phyloP scores from a whole-genome alignment of 768 basidiomycete species.

The Psilocybe sp. region DNA sequence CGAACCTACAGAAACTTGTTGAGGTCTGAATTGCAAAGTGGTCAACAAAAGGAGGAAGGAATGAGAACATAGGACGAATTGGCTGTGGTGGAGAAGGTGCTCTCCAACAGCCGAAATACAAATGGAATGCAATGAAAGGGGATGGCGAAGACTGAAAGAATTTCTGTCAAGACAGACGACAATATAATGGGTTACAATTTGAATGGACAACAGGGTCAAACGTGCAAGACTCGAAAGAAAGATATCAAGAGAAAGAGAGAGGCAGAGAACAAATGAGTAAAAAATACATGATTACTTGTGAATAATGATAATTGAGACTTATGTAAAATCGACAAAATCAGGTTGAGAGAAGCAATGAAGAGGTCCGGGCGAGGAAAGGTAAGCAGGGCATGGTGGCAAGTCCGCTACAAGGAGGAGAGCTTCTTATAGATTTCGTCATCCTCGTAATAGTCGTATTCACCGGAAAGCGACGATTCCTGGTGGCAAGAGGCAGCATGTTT shows the following conservation, averaged over 20 bases:
- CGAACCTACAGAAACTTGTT: no score
- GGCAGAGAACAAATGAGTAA: not conserved
- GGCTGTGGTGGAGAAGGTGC: not conserved
- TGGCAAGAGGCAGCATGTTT: slow-evolving; percentile 84
- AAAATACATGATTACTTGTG: not conserved
- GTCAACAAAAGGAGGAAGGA: no score
- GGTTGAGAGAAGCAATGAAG: not conserved
- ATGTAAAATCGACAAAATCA: not conserved
- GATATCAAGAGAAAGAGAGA: not conserved
- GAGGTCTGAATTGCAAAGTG: no score
- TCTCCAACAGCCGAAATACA: not conserved
- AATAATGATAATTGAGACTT: slow-evolving; percentile 1
- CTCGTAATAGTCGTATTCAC: slow-evolving; percentile 57
- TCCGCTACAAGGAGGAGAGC: slow-evolving; percentile 6
- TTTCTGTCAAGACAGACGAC: not conserved
- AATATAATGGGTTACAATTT: not conserved
- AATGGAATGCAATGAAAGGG: not conserved
- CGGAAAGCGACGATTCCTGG: slow-evolving; percentile 49
- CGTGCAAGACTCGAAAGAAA: not conserved
- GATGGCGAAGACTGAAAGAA: not conserved
- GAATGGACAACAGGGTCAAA: not conserved
- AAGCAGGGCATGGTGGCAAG: not conserved
- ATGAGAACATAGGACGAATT: not conserved
- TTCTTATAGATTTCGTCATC: slow-evolving; percentile 42
- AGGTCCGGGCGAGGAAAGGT: no score